Percentiles rank a stretch among this genome's conserved stretches.
Evolutionary conservation across 495 filamentous ascomycete species (phyloP).

Genomic region (Staphylotrichum tortipilum): DNA sequence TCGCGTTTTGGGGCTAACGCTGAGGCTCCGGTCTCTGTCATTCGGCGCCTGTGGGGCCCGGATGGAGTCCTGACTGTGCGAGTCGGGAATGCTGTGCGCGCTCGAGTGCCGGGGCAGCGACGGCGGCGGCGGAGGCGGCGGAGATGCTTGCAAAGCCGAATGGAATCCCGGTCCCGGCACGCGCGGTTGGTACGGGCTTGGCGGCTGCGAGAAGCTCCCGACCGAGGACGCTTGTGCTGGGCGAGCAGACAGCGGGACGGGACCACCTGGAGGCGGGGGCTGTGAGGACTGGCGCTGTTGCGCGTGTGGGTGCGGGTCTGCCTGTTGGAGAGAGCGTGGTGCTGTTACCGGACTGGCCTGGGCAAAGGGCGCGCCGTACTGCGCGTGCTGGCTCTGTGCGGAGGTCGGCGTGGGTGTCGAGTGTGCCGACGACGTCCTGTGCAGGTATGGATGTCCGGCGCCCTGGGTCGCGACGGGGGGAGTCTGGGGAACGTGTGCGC

Average conservation of each 20-base stretch:
- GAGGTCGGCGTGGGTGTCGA: conserved; percentile 51
- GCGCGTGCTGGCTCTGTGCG: conserved; percentile 43
- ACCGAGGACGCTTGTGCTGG: conserved; percentile 27
- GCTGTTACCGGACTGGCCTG: conserved; percentile 48
- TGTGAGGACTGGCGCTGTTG: conserved; percentile 44
- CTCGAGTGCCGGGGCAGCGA: conserved; percentile 41
- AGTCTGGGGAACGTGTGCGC: conserved; percentile 42
- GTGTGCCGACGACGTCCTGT: conserved; percentile 41
- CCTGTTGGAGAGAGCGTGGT: conserved; percentile 34
- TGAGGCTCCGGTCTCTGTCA: conserved; percentile 51
- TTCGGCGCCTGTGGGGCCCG: conserved; percentile 35
- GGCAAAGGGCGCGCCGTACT: conserved; percentile 39
- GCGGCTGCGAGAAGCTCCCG: conserved; percentile 26
- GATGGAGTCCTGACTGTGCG: conserved; percentile 26
- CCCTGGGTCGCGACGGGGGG: conserved; percentile 41
- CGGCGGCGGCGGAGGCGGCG: conserved; percentile 33
- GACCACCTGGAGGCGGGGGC: conserved; percentile 48
- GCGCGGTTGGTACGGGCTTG: conserved; percentile 48
- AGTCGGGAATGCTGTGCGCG: conserved; percentile 35
- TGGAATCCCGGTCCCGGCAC: conserved; percentile 29
- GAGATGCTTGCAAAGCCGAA: conserved; percentile 22
- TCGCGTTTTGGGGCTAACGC: conserved; percentile 57
- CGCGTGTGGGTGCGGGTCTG: conserved; percentile 35
- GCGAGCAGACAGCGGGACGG: conserved; percentile 38
- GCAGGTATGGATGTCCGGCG: conserved; percentile 9